A percentile compares a stretch with the other conserved stretches of the same genome.
Conservation (phyloP, 2,329 filamentous ascomycete genomes). For the Aureobasidium musti region DNA sequence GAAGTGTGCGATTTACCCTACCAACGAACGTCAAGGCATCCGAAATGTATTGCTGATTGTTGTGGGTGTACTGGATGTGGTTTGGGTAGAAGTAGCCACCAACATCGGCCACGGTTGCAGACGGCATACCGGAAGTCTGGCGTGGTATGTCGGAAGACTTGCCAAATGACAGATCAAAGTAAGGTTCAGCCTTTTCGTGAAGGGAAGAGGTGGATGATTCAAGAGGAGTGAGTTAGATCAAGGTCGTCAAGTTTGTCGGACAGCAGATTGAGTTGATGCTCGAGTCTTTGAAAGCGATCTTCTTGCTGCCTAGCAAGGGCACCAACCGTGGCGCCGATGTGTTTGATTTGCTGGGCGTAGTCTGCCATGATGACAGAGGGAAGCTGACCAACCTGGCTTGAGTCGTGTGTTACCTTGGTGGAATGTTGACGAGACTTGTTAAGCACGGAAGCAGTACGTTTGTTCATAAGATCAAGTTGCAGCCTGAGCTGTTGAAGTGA, state of each 20-base stretch:
- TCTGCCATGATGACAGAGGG: background rate
- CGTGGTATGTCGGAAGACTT: background rate
- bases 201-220: slow-evolving; percentile 1
- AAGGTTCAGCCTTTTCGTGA: too few species aligned
- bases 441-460: slow-evolving; percentile 8
- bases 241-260: slow-evolving; percentile 11
- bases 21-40: slow-evolving; percentile 7
- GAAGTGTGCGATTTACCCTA: slow-evolving; percentile 13
- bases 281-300: background rate
- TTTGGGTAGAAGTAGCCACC: slow-evolving; percentile 20
- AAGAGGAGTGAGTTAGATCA: background rate
- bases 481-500: slow-evolving; percentile 19
- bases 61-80: background rate
- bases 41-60: background rate
- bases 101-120: slow-evolving; percentile 8
- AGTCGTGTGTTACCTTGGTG: background rate
- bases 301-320: background rate
- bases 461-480: slow-evolving; percentile 26
- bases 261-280: slow-evolving; percentile 1
- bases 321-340: background rate
- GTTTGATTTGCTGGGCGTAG: background rate
- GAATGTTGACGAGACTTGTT: background rate
- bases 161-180: too few species aligned
- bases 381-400: background rate
- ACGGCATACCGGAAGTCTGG: background rate